Percentiles rank a stretch among this genome's conserved stretches.
phyloP scores from a whole-genome alignment of 495 filamentous ascomycete genomes.

The Opeltia flavorubescens region DNA sequence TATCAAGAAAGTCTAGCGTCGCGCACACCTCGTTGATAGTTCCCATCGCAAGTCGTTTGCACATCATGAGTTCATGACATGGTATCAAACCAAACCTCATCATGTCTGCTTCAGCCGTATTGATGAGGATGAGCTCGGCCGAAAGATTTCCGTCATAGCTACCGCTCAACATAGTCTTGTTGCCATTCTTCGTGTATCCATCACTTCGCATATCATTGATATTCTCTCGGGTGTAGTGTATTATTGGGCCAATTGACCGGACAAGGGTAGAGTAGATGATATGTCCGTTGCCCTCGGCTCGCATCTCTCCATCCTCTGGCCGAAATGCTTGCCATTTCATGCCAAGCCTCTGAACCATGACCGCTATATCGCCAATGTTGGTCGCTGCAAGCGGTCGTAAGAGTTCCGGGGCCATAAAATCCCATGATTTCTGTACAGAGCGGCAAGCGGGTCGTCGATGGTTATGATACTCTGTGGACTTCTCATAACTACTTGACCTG shows the following conservation, averaged over 20 bases:
- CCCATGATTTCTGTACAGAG: slow-evolving; percentile 19
- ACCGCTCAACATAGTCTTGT: not conserved
- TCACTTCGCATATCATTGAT: not conserved
- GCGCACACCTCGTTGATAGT: not conserved
- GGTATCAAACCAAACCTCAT: slow-evolving; percentile 12
- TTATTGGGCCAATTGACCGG: slow-evolving; percentile 15
- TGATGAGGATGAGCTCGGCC: not conserved
- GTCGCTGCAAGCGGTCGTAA: slow-evolving; percentile 19
- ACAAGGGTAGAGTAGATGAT: slow-evolving; percentile 17
- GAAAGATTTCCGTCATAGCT: not conserved
- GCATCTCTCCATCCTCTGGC: slow-evolving; percentile 18
- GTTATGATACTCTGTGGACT: no score
- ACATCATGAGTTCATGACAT: not conserved
- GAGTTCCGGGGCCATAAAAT: slow-evolving; percentile 22
- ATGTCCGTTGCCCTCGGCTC: slow-evolving; percentile 20
- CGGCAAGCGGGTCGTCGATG: slow-evolving; percentile 7
- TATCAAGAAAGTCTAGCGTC: not conserved
- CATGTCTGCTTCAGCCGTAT: slow-evolving; percentile 1
- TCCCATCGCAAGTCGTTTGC: not conserved
- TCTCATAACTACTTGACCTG: no score
- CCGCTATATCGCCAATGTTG: slow-evolving; percentile 19
- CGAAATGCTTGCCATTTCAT: slow-evolving; percentile 23
- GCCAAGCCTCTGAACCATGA: slow-evolving; percentile 20
- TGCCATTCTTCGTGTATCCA: not conserved
- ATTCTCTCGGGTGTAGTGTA: slow-evolving; percentile 8